Percentiles rank a stretch among this genome's conserved stretches.
These are phyloP conservation scores for Fraxinus xanthoxyloides DNA, from an alignment of 305 asterid genomes.

Conservation along the genomic window DNA sequence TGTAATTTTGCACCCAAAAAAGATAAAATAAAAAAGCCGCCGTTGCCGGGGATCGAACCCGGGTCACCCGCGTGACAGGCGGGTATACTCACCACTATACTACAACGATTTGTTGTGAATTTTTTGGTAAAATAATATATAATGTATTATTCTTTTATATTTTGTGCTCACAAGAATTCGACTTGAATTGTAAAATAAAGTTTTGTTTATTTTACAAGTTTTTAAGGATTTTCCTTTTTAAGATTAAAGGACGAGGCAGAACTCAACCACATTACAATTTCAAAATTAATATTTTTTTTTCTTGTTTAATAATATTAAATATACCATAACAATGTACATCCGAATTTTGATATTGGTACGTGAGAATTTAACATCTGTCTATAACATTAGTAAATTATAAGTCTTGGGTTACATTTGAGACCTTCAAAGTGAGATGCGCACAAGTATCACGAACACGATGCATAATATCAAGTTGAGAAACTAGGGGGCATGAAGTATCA, in stretches of 20 bases:
- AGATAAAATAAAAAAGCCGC: too few relatives aligned
- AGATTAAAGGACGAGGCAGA: neutral
- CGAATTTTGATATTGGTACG: neutral
- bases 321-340: neutral
- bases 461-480: neutral
- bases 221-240: neutral
- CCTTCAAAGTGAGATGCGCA: neutral
- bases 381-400: neutral
- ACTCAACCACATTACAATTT: neutral
- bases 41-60: neutral
- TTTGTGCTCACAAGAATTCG: neutral
- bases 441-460: neutral
- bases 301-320: neutral
- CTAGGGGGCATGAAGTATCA: neutral
- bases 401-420: neutral
- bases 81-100: conserved; percentile 56
- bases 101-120: neutral
- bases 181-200: neutral
- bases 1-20: neutral
- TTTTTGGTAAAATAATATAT: too few relatives aligned
- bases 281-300: neutral
- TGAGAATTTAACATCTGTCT: neutral
- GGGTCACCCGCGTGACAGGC: conserved; percentile 57
- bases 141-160: too few relatives aligned
- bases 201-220: neutral